These are phyloP conservation scores for Venturia aucupariae DNA, from an alignment of 2,329 filamentous ascomycete species.

Conservation along the genomic window DNA sequence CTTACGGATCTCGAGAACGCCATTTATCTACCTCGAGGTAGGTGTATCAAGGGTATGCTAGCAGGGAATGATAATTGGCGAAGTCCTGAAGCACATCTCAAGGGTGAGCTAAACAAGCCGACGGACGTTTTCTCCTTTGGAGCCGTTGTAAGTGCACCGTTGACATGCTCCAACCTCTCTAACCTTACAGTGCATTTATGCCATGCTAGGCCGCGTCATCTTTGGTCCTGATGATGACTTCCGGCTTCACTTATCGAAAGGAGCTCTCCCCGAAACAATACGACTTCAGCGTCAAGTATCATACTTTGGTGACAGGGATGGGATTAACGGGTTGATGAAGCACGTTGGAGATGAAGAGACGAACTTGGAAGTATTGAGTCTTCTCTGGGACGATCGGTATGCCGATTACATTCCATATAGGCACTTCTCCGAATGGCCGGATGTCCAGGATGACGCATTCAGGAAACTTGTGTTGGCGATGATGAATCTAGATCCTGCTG, in stretches of 20 bases:
- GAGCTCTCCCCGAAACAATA: slow-evolving; percentile 21
- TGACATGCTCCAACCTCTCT: too few relatives aligned
- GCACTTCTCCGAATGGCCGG: slow-evolving; percentile 20
- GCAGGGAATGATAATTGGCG: too few relatives aligned
- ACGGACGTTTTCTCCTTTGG: too few relatives aligned
- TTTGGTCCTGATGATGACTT: slow-evolving; percentile 20
- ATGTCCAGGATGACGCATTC: slow-evolving; percentile 27
- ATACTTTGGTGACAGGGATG: slow-evolving; percentile 23
- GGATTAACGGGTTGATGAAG: slow-evolving; percentile 24
- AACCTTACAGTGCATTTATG: too few relatives aligned
- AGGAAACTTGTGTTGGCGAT: slow-evolving; percentile 32
- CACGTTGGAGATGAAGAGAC: slow-evolving; percentile 27
- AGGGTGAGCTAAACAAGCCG: too few relatives aligned
- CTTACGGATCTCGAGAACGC: too few relatives aligned
- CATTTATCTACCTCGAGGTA: too few relatives aligned
- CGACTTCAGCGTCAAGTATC: slow-evolving; percentile 24
- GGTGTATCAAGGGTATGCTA: too few relatives aligned
- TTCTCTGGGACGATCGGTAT: slow-evolving; percentile 26
- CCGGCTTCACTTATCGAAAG: slow-evolving; percentile 18
- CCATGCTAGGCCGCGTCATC: too few relatives aligned
- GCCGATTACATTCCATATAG: slow-evolving; percentile 25
- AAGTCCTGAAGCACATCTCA: too few relatives aligned
- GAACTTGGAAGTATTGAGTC: slow-evolving; percentile 24
- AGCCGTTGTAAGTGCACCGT: too few relatives aligned
- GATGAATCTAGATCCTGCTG: slow-evolving; percentile 33